These are phyloP conservation scores for Boletus speciosus DNA, from an alignment of 768 basidiomycete genomes.

Conservation along the genomic window DNA sequence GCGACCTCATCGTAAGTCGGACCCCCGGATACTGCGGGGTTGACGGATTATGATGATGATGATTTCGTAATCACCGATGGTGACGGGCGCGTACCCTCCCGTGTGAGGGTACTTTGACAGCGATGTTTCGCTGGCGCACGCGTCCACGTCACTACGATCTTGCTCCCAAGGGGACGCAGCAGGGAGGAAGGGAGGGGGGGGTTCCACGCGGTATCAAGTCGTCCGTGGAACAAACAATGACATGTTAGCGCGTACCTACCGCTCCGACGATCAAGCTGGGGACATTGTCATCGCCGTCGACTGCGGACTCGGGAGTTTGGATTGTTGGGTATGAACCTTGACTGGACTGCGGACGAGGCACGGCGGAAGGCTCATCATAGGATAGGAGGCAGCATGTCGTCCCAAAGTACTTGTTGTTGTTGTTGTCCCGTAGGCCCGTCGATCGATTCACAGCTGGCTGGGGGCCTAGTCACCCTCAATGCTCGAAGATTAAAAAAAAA, in stretches of 20 bases:
- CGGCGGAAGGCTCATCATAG: background rate
- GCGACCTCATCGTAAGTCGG: background rate
- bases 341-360: background rate
- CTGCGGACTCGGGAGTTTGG: background rate
- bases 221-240: background rate
- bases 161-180: too few relatives aligned
- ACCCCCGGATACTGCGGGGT: constrained; percentile 12
- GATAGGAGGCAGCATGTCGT: too few relatives aligned
- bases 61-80: background rate
- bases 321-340: background rate
- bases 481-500: background rate
- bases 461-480: too few relatives aligned
- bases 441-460: background rate
- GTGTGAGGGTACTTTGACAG: too few relatives aligned
- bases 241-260: too few relatives aligned
- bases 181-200: too few relatives aligned
- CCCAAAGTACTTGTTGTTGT: too few relatives aligned
- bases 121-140: too few relatives aligned
- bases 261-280: background rate
- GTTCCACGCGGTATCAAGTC: too few relatives aligned
- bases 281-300: background rate
- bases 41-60: too few relatives aligned
- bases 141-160: too few relatives aligned
- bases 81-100: background rate
- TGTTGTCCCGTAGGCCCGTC: background rate